Conservation (phyloP, 2,329 filamentous ascomycete species). For the Aureobasidium leucospermi region DNA sequence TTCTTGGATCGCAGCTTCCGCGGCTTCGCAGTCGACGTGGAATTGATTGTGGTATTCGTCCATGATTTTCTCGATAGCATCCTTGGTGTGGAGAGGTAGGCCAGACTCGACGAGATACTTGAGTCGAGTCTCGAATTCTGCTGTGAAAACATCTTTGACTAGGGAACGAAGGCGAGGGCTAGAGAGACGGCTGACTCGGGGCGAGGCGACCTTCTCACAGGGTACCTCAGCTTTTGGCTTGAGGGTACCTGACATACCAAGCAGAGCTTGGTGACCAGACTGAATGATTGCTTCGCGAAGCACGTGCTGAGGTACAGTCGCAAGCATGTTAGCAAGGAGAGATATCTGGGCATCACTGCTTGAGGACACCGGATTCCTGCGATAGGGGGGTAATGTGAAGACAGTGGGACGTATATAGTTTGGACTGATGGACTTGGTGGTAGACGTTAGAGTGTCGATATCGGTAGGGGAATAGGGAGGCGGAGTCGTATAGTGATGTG, state of each 20-base stretch:
- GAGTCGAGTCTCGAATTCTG: not conserved
- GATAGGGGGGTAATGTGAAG: not conserved
- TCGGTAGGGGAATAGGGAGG: constrained; percentile 1
- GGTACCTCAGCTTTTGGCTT: too few relatives aligned
- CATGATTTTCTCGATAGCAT: not conserved
- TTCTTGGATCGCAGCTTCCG: not conserved
- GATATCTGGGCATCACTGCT: not conserved
- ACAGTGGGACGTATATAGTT: not conserved
- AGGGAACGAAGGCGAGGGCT: not conserved
- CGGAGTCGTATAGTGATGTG: not conserved
- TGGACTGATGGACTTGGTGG: not conserved
- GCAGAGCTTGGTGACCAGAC: not conserved
- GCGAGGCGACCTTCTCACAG: not conserved
- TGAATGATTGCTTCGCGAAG: not conserved
- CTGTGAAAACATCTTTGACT: not conserved
- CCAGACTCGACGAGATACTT: not conserved
- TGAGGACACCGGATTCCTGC: not conserved
- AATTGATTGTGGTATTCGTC: not conserved
- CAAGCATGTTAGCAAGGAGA: constrained; percentile 3
- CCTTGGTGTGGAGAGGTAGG: not conserved
- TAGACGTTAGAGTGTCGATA: not conserved
- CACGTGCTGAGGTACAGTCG: not conserved
- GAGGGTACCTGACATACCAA: not conserved
- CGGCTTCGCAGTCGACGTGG: not conserved
- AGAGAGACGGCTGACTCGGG: not conserved